Evolutionary conservation across 805 yeast species (phyloP), one percentile per base, ranked within the genome.

Genomic region (Ogataea chonburiensis): DNA sequence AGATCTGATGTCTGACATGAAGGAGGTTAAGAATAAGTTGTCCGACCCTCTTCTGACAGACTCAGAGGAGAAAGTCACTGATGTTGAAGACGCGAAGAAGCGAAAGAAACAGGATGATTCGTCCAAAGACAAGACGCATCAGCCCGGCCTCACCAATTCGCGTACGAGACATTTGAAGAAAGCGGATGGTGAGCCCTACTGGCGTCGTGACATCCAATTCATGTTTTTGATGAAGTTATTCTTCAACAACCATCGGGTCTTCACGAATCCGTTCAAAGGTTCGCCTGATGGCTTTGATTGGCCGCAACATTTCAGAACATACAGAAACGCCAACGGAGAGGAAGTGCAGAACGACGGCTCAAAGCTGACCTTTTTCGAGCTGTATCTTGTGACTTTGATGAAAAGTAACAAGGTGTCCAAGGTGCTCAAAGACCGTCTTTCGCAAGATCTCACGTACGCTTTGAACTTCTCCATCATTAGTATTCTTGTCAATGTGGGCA

Each of bases 121-220:
- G 10, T 46, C 43, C 18, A 42, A 46, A 15, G 35, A 31, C 22
- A 56, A 52, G 40, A 50, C 42, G 40, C 57, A 54, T 28, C 61
- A 53, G 32, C 51, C 60, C 5, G 39, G 52, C 15, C 38, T 54
- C 29, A 52, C 60, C 7, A 55, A 64, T 45, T 49, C 61, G 3
- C 47, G 63, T 31, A 44, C 60, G 4, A 66, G 85, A 28, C 88
- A 81, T 58, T 60, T 91, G 49, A 91, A 91, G 61, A 91, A 89
- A 55, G 71, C 78, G 13, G 98, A 91, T 54, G 96, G 98, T 5
- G 94, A 85, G 52, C 95, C 95, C 14, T 78, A 89, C 40, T 85
- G 93, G 83, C 70, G 98, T 31, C 72, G 66, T 37, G 98, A 91
- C 52, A 81, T 91, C 38, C 96, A 88, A 59, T 84, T 79, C 59